phyloP scores from a whole-genome alignment of 2,329 filamentous ascomycete genomes.

The Alternaria sp. region DNA sequence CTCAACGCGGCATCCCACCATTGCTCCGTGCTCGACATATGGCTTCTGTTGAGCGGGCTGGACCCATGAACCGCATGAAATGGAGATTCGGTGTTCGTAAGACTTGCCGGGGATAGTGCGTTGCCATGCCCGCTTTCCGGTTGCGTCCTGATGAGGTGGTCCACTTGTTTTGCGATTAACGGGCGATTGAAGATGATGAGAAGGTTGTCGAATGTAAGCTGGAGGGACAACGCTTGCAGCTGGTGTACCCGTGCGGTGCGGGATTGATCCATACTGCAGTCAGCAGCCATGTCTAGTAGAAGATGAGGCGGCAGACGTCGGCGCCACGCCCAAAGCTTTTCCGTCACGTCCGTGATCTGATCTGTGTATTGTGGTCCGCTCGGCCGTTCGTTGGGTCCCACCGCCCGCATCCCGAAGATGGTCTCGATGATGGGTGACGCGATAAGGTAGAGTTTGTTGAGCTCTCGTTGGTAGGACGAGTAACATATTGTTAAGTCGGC shows the following conservation, averaged over 20 bases:
- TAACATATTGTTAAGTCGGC: slow-evolving; percentile 12
- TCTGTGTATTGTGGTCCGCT: slow-evolving; percentile 16
- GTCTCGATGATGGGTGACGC: slow-evolving; percentile 38
- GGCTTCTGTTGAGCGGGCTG: slow-evolving; percentile 13
- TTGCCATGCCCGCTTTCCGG: slow-evolving; percentile 8
- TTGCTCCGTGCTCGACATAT: slow-evolving; percentile 34
- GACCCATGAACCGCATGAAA: background rate
- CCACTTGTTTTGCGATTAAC: slow-evolving; percentile 47
- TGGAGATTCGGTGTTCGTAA: slow-evolving; percentile 6
- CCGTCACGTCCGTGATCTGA: slow-evolving; percentile 25
- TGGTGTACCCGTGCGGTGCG: slow-evolving; percentile 21
- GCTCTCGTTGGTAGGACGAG: slow-evolving; percentile 24
- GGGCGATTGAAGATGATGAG: slow-evolving; percentile 54
- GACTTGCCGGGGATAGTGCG: slow-evolving; percentile 4
- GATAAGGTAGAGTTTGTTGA: slow-evolving; percentile 40
- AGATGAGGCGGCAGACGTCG: slow-evolving; percentile 31
- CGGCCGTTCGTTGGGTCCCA: slow-evolving; percentile 6
- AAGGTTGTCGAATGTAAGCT: slow-evolving; percentile 54
- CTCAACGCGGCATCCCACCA: slow-evolving; percentile 50
- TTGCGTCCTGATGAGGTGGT: slow-evolving; percentile 30
- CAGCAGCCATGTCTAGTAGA: slow-evolving; percentile 21
- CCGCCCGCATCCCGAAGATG: slow-evolving; percentile 29
- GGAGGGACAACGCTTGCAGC: slow-evolving; percentile 52
- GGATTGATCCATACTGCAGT: slow-evolving; percentile 19
- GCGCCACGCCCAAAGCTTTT: slow-evolving; percentile 30